These are phyloP conservation scores for Colletotrichum sp. DNA, from an alignment of 2,329 filamentous ascomycete genomes.

Conservation along the genomic window DNA sequence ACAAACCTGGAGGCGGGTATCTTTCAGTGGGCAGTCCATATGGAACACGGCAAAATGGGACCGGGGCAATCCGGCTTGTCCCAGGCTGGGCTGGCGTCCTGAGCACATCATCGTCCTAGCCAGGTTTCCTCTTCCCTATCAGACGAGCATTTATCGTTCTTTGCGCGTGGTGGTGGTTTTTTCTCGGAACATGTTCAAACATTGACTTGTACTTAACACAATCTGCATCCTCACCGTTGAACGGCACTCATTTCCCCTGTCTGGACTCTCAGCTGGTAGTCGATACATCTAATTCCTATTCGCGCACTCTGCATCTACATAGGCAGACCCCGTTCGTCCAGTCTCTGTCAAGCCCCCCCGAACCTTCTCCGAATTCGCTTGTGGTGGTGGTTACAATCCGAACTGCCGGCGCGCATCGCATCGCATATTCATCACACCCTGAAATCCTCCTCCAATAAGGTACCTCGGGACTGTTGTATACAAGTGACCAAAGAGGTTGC, in stretches of 20 bases:
- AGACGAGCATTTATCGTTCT: neutral
- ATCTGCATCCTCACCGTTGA: neutral
- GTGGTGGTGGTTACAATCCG: constrained; percentile 1
- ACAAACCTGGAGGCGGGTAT: neutral
- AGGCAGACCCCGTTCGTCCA: neutral
- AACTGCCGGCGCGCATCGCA: neutral
- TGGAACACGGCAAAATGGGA: neutral
- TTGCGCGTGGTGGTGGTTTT: neutral
- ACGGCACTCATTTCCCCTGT: neutral
- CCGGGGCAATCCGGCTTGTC: constrained; percentile 16
- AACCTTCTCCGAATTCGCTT: constrained; percentile 9
- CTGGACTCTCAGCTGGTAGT: neutral
- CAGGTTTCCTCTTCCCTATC: neutral
- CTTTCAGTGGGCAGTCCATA: neutral
- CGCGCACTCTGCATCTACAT: neutral
- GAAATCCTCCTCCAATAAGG: neutral
- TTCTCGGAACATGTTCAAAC: neutral
- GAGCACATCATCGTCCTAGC: constrained; percentile 18
- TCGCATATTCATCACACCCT: neutral
- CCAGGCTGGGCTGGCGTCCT: constrained; percentile 7
- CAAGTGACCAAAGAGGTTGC: neutral
- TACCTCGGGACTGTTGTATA: neutral
- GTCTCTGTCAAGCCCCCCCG: neutral
- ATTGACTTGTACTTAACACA: neutral
- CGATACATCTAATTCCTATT: neutral